Percentiles rank a stretch among this genome's conserved stretches.
Evolutionary conservation across 495 filamentous ascomycete species (phyloP).

Genomic region (Xylaria sp.): DNA sequence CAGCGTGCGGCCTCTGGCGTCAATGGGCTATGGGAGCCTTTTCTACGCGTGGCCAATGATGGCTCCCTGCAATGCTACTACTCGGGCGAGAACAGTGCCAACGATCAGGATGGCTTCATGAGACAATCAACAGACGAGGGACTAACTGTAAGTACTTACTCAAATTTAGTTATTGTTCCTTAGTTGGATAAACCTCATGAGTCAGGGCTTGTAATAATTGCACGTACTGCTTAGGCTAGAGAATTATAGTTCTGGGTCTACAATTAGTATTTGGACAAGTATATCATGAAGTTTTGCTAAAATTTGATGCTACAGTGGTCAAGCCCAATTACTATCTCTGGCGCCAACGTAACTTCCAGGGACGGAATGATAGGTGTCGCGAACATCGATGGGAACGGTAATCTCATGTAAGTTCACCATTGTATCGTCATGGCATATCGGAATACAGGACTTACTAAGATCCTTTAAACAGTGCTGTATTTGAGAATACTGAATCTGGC

Average conservation of each 20-base stretch:
- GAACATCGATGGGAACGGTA: slow-evolving; percentile 43
- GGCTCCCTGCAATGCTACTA: slow-evolving; percentile 65
- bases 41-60: slow-evolving; percentile 57
- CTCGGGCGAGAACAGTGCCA: slow-evolving; percentile 58
- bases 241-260: neutral
- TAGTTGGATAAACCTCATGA: neutral
- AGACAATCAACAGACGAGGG: slow-evolving; percentile 60
- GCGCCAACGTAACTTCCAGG: slow-evolving; percentile 50
- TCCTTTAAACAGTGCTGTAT: slow-evolving; percentile 49
- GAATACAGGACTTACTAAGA: slow-evolving; percentile 15
- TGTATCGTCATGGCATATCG: neutral
- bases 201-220: neutral
- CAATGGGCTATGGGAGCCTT: slow-evolving; percentile 66
- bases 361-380: slow-evolving; percentile 69
- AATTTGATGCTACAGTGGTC: slow-evolving; percentile 46
- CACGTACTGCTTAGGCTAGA: neutral
- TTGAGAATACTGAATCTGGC: slow-evolving; percentile 58
- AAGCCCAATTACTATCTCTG: slow-evolving; percentile 54
- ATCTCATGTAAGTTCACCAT: slow-evolving; percentile 39
- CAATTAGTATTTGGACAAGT: neutral
- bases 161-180: neutral
- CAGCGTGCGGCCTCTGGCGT: slow-evolving; percentile 38
- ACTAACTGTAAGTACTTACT: slow-evolving; percentile 33
- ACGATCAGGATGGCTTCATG: slow-evolving; percentile 65
- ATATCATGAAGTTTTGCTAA: slow-evolving; percentile 1